These are phyloP conservation scores for Auricularia sp. DNA, from an alignment of 768 basidiomycete genomes.

Conservation along the genomic window DNA sequence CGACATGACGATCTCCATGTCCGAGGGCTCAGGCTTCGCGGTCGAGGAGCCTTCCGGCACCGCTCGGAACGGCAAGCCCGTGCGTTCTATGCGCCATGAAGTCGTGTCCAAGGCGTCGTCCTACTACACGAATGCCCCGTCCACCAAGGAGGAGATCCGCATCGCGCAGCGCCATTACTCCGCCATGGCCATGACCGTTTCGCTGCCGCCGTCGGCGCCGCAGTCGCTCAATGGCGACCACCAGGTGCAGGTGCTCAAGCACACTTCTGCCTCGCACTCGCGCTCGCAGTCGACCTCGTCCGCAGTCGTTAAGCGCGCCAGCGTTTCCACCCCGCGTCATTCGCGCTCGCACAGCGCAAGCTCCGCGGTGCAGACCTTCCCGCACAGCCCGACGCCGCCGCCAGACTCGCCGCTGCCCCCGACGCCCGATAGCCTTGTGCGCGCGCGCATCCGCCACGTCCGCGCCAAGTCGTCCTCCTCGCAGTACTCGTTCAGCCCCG, in stretches of 20 bases:
- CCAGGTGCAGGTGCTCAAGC: not conserved
- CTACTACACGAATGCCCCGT: slow-evolving; percentile 40
- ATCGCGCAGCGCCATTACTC: slow-evolving; percentile 67
- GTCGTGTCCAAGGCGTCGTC: slow-evolving; percentile 39
- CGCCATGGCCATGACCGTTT: slow-evolving; percentile 53
- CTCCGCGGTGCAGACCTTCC: slow-evolving; percentile 31
- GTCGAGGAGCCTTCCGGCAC: slow-evolving; percentile 41
- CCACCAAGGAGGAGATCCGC: slow-evolving; percentile 49
- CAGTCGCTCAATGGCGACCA: slow-evolving; percentile 11
- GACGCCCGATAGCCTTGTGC: slow-evolving; percentile 57
- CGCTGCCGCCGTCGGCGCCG: slow-evolving; percentile 42
- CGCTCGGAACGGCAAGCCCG: slow-evolving; percentile 39
- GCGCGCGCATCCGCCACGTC: slow-evolving; percentile 36
- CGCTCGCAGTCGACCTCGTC: not conserved
- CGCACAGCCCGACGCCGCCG: slow-evolving; percentile 33
- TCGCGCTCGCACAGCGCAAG: slow-evolving; percentile 54
- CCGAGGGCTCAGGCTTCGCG: not conserved
- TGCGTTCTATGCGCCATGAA: slow-evolving; percentile 29
- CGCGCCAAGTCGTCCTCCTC: slow-evolving; percentile 46
- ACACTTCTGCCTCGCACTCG: not conserved
- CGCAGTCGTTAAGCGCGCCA: not conserved
- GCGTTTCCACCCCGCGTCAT: slow-evolving; percentile 23
- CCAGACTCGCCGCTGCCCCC: slow-evolving; percentile 64
- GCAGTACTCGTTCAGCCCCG: slow-evolving; percentile 50
- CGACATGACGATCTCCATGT: not conserved